Percentiles rank a stretch among this genome's conserved stretches.
phyloP scores from a whole-genome alignment of 176 grass and related monocot genomes.

The Musa schizocarpa region DNA sequence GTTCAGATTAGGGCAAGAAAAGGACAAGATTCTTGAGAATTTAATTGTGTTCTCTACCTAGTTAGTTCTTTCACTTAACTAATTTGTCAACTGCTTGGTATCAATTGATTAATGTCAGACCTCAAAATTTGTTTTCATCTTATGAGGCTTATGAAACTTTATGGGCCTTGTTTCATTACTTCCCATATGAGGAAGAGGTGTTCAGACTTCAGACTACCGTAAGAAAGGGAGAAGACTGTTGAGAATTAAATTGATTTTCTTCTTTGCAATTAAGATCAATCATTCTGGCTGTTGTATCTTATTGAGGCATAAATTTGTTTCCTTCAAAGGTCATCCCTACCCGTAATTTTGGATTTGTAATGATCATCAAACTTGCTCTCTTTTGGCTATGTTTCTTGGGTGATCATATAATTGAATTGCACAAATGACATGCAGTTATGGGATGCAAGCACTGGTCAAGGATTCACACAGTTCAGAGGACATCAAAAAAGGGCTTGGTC shows the following conservation, averaged over 20 bases:
- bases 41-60: no score
- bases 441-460: constrained; percentile 94
- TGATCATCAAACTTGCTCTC: constrained; percentile 18
- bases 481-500: constrained; percentile 96
- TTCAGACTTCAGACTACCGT: no score
- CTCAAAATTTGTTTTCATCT: not conserved
- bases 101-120: not conserved
- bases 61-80: no score
- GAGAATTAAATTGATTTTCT: no score
- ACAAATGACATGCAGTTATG: constrained; percentile 63
- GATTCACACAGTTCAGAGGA: constrained; percentile 59
- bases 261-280: not conserved
- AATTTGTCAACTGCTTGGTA: no score
- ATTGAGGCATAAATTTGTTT: constrained; percentile 3
- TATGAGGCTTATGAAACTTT: not conserved
- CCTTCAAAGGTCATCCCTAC: not conserved
- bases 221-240: no score
- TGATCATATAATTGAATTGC: constrained; percentile 11
- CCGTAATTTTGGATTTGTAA: not conserved
- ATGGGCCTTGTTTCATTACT: not conserved
- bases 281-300: not conserved
- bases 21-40: no score
- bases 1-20: no score
- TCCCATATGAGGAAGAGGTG: not conserved
- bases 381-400: constrained; percentile 11